A percentile compares a stretch with the other conserved stretches of the same genome.
phyloP scores from a whole-genome alignment of 805 yeast species.

The Maudiozyma bulderi region DNA sequence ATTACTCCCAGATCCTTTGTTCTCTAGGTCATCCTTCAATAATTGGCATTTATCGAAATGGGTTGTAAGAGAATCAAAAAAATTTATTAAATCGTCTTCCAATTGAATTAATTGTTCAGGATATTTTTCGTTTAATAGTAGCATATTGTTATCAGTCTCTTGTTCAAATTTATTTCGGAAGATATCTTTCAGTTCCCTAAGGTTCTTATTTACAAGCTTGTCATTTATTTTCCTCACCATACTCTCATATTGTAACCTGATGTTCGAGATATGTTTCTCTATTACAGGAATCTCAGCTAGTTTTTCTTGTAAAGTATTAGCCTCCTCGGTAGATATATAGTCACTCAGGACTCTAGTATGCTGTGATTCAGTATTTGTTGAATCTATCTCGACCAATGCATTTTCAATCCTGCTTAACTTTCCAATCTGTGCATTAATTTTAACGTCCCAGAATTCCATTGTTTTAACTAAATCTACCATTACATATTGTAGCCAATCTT shows the following conservation, averaged over 20 bases:
- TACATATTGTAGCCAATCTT: conserved; percentile 17
- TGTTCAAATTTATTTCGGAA: conserved; percentile 17
- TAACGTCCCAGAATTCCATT: conserved; percentile 24
- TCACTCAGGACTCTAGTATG: conserved; percentile 30
- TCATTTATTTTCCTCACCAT: conserved; percentile 23
- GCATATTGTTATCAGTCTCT: conserved; percentile 14
- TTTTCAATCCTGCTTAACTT: conserved; percentile 31
- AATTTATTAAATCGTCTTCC: conserved; percentile 61
- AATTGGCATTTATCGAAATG: conserved; percentile 72
- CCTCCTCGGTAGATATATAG: conserved; percentile 37
- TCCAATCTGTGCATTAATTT: conserved; percentile 27
- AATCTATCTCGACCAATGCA: conserved; percentile 18
- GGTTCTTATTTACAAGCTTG: conserved; percentile 18
- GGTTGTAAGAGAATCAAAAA: conserved; percentile 61
- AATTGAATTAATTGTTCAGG: conserved; percentile 4
- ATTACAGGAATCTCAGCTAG: conserved; percentile 29
- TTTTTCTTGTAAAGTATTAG: conserved; percentile 21
- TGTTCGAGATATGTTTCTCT: conserved; percentile 21
- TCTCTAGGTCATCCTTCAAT: conserved; percentile 20
- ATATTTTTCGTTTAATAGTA: conserved; percentile 19
- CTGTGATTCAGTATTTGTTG: background rate
- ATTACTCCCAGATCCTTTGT: conserved; percentile 9
- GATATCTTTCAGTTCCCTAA: conserved; percentile 11
- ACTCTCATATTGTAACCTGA: conserved; percentile 24
- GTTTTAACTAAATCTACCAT: conserved; percentile 15